Conservation (phyloP, 2,329 filamentous ascomycete species). For the Aspergillus spinulosporus region DNA sequence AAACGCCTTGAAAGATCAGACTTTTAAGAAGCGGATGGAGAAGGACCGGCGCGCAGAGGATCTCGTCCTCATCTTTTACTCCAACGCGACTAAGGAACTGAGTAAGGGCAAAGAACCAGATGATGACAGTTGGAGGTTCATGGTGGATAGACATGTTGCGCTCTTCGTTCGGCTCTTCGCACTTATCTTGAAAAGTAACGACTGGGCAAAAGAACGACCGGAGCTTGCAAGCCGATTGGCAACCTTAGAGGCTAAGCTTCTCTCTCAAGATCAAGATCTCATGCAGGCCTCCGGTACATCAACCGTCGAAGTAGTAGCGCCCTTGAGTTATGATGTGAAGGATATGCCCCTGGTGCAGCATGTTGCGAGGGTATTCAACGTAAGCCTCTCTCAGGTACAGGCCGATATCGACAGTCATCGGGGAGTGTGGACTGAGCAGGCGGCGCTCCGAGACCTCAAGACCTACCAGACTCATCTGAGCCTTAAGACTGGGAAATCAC, state of each 20-base stretch:
- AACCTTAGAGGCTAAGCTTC: slow-evolving; percentile 86
- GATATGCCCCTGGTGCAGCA: slow-evolving; percentile 93
- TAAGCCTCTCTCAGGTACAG: slow-evolving; percentile 77
- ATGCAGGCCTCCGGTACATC: slow-evolving; percentile 61
- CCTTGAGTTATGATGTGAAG: slow-evolving; percentile 87
- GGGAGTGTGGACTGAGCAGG: slow-evolving; percentile 83
- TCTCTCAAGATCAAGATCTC: slow-evolving; percentile 91
- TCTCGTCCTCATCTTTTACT: slow-evolving; percentile 93
- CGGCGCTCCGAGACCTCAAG: slow-evolving; percentile 87
- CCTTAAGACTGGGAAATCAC: slow-evolving; percentile 71
- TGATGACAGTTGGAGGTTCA: slow-evolving; percentile 85
- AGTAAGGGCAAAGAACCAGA: slow-evolving; percentile 72
- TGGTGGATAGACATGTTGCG: slow-evolving; percentile 92
- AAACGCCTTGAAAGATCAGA: slow-evolving; percentile 85
- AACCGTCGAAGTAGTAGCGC: slow-evolving; percentile 77
- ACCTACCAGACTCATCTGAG: slow-evolving; percentile 87
- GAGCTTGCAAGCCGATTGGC: slow-evolving; percentile 78
- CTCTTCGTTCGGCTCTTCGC: slow-evolving; percentile 87
- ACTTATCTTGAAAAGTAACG: slow-evolving; percentile 76
- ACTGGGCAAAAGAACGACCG: slow-evolving; percentile 79
- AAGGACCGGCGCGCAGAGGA: slow-evolving; percentile 93
- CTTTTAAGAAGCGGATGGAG: slow-evolving; percentile 86
- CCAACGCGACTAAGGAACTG: slow-evolving; percentile 86
- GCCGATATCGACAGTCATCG: slow-evolving; percentile 81
- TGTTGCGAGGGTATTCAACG: slow-evolving; percentile 81